Evolutionary conservation across 169 alveolate genomes (phyloP).

Genomic region (Eimeria falciformis): DNA sequence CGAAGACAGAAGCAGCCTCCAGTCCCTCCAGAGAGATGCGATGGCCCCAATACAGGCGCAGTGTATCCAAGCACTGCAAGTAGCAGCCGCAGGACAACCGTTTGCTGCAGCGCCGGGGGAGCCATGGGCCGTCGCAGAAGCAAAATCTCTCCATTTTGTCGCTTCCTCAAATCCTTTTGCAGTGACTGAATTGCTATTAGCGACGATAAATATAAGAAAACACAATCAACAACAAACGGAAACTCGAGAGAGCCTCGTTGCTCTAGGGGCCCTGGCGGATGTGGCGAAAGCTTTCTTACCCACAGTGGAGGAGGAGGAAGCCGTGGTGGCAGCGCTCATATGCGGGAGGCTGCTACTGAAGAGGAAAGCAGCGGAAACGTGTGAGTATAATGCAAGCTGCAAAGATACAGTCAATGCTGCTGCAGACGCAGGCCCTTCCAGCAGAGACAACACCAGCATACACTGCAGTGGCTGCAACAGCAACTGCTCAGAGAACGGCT

Average conservation of each 20-base stretch:
- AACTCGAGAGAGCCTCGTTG: neutral
- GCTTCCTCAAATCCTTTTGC: neutral
- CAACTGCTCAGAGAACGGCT: neutral
- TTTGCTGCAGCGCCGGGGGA: slow-evolving; percentile 12
- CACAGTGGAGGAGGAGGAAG: neutral
- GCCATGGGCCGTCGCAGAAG: neutral
- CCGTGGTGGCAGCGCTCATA: neutral
- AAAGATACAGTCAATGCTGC: neutral
- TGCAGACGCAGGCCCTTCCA: no score
- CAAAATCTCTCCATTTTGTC: neutral
- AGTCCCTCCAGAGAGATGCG: neutral
- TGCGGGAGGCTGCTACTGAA: neutral
- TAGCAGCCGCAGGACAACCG: neutral
- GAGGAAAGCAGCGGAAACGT: no score
- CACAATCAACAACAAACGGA: neutral
- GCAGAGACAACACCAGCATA: no score
- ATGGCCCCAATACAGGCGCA: neutral
- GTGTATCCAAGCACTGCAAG: slow-evolving; percentile 7
- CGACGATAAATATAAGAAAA: neutral
- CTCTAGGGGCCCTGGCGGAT: neutral
- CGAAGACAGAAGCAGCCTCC: neutral
- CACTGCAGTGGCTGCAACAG: neutral
- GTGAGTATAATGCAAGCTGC: neutral
- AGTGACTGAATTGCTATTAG: neutral
- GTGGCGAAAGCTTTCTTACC: no score